Evolutionary conservation across 106 monocot genomes (phyloP).

Genomic region (Dioscorea alata): DNA sequence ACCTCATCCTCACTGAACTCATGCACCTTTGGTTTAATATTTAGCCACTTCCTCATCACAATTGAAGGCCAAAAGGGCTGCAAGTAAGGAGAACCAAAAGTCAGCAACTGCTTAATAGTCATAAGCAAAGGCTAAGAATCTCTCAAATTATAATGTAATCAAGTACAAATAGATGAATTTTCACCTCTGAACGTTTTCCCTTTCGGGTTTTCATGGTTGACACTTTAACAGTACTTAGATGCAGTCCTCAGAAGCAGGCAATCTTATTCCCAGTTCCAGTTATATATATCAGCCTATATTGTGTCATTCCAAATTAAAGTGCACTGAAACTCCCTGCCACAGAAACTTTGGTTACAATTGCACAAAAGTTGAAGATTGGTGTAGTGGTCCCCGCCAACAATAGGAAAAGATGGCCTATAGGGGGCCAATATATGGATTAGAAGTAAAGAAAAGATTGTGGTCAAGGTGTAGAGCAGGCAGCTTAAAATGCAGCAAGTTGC

Average conservation of each 20-base stretch:
- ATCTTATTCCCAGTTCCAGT: neutral
- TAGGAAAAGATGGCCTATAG: conserved; percentile 2
- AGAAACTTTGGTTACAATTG: neutral
- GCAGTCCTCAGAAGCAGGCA: neutral
- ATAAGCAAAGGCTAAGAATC: neutral
- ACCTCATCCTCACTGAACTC: conserved; percentile 38
- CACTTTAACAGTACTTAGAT: neutral
- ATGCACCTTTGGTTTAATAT: conserved; percentile 26
- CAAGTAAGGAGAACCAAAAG: neutral
- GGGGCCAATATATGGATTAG: neutral
- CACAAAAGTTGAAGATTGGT: neutral
- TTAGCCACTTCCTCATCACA: conserved; percentile 29
- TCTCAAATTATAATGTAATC: neutral
- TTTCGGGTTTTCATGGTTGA: conserved; percentile 2
- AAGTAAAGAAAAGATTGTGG: neutral
- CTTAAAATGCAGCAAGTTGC: neutral
- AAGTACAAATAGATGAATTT: neutral
- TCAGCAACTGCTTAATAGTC: neutral
- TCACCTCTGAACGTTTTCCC: conserved; percentile 4
- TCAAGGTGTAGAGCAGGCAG: neutral
- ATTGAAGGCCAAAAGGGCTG: conserved; percentile 28
- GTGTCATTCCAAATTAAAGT: neutral
- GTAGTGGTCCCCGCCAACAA: neutral
- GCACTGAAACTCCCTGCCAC: neutral
- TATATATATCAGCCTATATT: neutral